A percentile compares a stretch with the other conserved stretches of the same genome.
Evolutionary conservation across 371 early-diverging fungal genomes (phyloP).

Genomic region (Syncephalastrum monosporum): DNA sequence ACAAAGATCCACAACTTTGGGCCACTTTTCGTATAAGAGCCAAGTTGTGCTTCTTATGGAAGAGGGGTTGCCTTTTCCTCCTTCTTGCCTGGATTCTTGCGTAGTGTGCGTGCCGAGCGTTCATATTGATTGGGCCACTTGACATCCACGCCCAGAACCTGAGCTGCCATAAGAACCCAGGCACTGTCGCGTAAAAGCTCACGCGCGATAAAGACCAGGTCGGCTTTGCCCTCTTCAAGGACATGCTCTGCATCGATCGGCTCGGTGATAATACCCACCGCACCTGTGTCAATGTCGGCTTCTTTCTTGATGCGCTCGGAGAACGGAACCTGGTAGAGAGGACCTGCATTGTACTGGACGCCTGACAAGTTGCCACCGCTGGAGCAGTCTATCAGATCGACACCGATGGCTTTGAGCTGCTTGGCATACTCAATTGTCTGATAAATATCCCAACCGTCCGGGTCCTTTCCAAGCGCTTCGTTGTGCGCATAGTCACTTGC

Average conservation of each 20-base stretch:
- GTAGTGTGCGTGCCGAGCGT: conserved; percentile 18
- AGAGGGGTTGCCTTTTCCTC: too few relatives aligned
- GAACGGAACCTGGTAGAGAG: conserved; percentile 74
- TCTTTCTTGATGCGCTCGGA: conserved; percentile 59
- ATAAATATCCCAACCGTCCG: conserved; percentile 59
- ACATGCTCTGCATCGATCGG: conserved; percentile 70
- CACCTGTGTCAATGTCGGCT: conserved; percentile 58
- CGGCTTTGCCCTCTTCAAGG: conserved; percentile 66
- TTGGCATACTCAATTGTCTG: conserved; percentile 65
- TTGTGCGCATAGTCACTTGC: conserved; percentile 59
- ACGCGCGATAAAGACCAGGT: conserved; percentile 57
- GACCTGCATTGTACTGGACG: conserved; percentile 17
- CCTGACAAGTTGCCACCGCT: conserved; percentile 59
- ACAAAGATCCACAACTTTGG: too few relatives aligned
- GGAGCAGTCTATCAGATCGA: conserved; percentile 78
- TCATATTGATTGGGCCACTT: conserved; percentile 69
- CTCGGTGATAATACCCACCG: conserved; percentile 77
- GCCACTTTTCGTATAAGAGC: too few relatives aligned
- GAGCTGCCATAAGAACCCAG: conserved; percentile 37
- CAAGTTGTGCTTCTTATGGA: too few relatives aligned
- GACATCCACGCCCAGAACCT: conserved; percentile 63
- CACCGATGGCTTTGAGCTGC: conserved; percentile 60
- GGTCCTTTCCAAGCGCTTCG: conserved; percentile 25
- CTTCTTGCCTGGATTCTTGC: too few relatives aligned
- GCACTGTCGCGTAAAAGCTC: conserved; percentile 65